Percentiles rank a stretch among this genome's conserved stretches.
Conservation (phyloP, 73 alveolate genomes). For the Paramecium caudatum region DNA sequence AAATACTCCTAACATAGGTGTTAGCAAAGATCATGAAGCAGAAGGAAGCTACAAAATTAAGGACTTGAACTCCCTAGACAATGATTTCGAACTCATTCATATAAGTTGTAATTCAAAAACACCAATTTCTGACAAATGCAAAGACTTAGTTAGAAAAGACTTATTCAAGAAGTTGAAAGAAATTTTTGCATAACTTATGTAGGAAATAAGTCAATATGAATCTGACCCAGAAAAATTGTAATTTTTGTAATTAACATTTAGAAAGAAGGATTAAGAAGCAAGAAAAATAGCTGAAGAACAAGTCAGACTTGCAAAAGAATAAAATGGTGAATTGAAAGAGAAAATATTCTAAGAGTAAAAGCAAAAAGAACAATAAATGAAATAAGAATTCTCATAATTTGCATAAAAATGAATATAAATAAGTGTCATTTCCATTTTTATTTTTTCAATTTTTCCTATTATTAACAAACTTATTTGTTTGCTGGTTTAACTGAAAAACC, state of each 20-base stretch:
- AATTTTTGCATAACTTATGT: neutral
- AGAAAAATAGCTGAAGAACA: constrained; percentile 57
- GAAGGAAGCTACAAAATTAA: constrained; percentile 63
- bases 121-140: constrained; percentile 61
- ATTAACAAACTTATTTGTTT: neutral
- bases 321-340: constrained; percentile 63
- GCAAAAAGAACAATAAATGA: constrained; percentile 60
- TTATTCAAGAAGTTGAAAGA: constrained; percentile 7
- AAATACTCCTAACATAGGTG: neutral
- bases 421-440: constrained; percentile 35
- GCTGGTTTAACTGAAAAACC: constrained; percentile 47
- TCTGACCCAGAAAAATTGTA: constrained; percentile 71
- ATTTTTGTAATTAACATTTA: neutral
- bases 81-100: constrained; percentile 51
- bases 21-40: constrained; percentile 52
- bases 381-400: constrained; percentile 62
- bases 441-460: neutral
- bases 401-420: constrained; percentile 46
- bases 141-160: constrained; percentile 48
- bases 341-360: constrained; percentile 52
- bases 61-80: constrained; percentile 57
- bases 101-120: constrained; percentile 42
- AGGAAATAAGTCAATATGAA: constrained; percentile 58
- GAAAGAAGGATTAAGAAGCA: constrained; percentile 55
- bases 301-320: constrained; percentile 53